These are phyloP conservation scores for Cucurbita ficifolia DNA, from an alignment of 306 rosid species.

Conservation along the genomic window DNA sequence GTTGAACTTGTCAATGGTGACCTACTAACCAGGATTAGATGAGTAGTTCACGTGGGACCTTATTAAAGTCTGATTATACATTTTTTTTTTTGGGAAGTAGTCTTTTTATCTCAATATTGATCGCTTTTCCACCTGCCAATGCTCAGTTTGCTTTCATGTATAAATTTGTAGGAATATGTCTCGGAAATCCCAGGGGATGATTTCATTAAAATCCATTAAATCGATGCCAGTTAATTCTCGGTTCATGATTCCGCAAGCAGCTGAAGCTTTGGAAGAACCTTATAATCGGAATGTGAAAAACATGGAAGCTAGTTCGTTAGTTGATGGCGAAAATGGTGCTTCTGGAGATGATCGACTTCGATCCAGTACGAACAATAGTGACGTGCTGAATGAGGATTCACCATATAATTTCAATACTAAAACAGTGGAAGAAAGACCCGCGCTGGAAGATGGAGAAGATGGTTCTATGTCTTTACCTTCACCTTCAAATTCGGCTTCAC, in stretches of 20 bases:
- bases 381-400: constrained; percentile 56
- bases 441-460: constrained; percentile 41
- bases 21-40: constrained; percentile 31
- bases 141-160: constrained; percentile 23
- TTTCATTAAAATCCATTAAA: constrained; percentile 45
- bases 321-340: constrained; percentile 43
- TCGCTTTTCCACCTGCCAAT: constrained; percentile 17
- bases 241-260: constrained; percentile 20
- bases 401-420: constrained; percentile 40
- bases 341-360: constrained; percentile 22
- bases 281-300: constrained; percentile 23
- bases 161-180: constrained; percentile 46
- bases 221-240: constrained; percentile 57
- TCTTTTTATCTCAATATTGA: constrained; percentile 18
- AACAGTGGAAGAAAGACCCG: constrained; percentile 32
- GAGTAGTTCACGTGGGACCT: constrained; percentile 42
- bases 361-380: constrained; percentile 24
- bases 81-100: constrained; percentile 19
- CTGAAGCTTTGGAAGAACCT: constrained; percentile 23
- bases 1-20: constrained; percentile 26
- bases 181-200: constrained; percentile 28
- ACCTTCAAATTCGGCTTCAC: constrained; percentile 40
- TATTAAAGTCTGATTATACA: constrained; percentile 31
- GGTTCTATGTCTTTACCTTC: constrained; percentile 34
- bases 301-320: constrained; percentile 16